phyloP scores from a whole-genome alignment of 805 yeast genomes.

The Debaryomyces maramus region DNA sequence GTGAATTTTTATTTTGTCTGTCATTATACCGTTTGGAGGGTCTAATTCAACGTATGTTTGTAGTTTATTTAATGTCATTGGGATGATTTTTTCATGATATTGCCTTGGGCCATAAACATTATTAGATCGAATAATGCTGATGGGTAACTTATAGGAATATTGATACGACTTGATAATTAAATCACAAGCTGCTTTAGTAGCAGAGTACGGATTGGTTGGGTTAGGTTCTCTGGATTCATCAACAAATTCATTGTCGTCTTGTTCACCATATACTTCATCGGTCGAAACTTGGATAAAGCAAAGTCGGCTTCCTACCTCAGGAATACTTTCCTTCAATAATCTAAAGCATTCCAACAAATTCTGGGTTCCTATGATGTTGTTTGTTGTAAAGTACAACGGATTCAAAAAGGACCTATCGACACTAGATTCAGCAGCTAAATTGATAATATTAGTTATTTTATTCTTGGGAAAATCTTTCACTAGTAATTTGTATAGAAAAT shows the following conservation, averaged over 20 bases:
- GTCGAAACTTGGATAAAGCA: constrained; percentile 52
- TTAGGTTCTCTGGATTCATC: constrained; percentile 38
- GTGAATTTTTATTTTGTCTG: constrained; percentile 38
- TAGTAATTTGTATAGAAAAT: constrained; percentile 17
- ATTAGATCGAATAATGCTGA: constrained; percentile 46
- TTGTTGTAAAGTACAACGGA: constrained; percentile 44
- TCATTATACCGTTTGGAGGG: constrained; percentile 8
- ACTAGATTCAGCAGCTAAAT: constrained; percentile 57
- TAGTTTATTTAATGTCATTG: constrained; percentile 22
- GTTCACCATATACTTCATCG: constrained; percentile 61
- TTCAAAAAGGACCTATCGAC: constrained; percentile 51
- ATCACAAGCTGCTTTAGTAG: constrained; percentile 56
- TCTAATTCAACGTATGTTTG: constrained; percentile 14
- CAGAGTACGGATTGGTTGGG: constrained; percentile 60
- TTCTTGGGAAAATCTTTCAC: constrained; percentile 14
- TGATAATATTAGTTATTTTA: constrained; percentile 37
- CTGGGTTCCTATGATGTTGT: constrained; percentile 50
- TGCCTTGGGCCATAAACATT: constrained; percentile 56
- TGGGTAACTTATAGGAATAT: constrained; percentile 43
- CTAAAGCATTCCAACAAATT: constrained; percentile 45
- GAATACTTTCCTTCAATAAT: constrained; percentile 3
- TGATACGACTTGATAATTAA: constrained; percentile 46
- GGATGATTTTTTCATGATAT: constrained; percentile 55
- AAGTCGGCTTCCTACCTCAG: constrained; percentile 3
- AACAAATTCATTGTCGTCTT: constrained; percentile 14